Base-by-base conservation (phyloP, 78 protist genomes). In the Tieghemostelium lacteum region DNA sequence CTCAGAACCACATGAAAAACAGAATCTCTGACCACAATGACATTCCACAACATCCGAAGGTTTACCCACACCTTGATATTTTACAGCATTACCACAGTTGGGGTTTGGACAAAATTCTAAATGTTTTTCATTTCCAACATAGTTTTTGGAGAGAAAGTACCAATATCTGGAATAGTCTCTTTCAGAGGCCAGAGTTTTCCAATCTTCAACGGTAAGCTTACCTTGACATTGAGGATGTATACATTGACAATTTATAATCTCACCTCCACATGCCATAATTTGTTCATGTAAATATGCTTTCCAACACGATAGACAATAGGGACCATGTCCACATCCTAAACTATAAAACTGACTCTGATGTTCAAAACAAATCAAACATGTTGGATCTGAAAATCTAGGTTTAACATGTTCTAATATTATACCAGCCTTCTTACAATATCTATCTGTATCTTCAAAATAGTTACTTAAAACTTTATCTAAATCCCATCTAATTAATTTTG, bases 31-130 rank as follows among this genome's bases (percentile, higher is more conserved):
- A 1, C 95, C 95, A 57, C 95, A 92, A 33, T 74, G 65, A 52
- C 95, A 92, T 42, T 83, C 91, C 1, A 92, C 95, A 1, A 92
- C 77, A 65, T 92, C 95, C 14, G 33, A 62, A 17, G 91, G 85
- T 58, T 87, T 60, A 19, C 92, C 83, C 26, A 73, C 73, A 33
- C 89, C 85, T 33, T 45, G 34, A 42, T 33, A 76, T 24, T 64
- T 76, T 22, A 92, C 49, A 20, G 92, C 88, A 61, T 52, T 69
- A 19, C 95, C 95, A 62, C 95, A 92, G 12, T 39, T 52, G 6
- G 91, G 86, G 61, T 75, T 88, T 49, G 95, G 85, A 52, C 95
- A 92, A 75, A 92, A 92, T 20, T 71, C 95, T 1, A 73, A 33
- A 36, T 69, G 61, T 34, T 75, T 72, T 54, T 85, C 70, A 26